Conservation (phyloP, 441 rosid genomes). For the Erodium chrysanthum region DNA sequence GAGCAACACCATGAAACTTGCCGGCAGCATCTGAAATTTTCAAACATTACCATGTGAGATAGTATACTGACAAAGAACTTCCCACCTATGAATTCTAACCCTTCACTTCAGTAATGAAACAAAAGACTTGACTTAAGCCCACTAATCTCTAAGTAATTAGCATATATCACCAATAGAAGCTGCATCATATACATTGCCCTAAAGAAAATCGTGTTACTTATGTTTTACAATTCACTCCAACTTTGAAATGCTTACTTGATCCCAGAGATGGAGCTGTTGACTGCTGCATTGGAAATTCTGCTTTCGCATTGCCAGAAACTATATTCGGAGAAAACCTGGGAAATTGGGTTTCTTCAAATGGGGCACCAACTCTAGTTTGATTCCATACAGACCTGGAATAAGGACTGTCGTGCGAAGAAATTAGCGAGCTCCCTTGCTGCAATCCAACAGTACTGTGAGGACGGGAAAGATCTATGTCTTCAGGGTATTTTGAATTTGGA, state of each 20-base stretch:
- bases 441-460: constrained; percentile 27
- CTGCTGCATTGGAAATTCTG: constrained; percentile 35
- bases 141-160: neutral
- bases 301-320: constrained; percentile 26
- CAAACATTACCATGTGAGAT: constrained; percentile 17
- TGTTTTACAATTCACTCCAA: neutral
- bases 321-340: constrained; percentile 42
- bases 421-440: constrained; percentile 30
- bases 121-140: neutral
- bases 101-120: neutral
- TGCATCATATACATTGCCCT: neutral
- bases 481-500: constrained; percentile 24
- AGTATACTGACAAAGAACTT: constrained; percentile 5
- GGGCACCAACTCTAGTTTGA: constrained; percentile 35
- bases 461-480: constrained; percentile 38
- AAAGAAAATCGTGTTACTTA: neutral
- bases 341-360: constrained; percentile 43
- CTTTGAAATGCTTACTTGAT: constrained; percentile 28
- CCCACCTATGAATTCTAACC: neutral
- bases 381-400: constrained; percentile 38
- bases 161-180: neutral
- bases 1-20: constrained; percentile 39
- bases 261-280: constrained; percentile 28
- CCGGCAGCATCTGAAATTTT: constrained; percentile 39
- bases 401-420: constrained; percentile 31